Evolutionary conservation across 2,329 filamentous ascomycete species (phyloP).

Genomic region (Pezicula carpinea): DNA sequence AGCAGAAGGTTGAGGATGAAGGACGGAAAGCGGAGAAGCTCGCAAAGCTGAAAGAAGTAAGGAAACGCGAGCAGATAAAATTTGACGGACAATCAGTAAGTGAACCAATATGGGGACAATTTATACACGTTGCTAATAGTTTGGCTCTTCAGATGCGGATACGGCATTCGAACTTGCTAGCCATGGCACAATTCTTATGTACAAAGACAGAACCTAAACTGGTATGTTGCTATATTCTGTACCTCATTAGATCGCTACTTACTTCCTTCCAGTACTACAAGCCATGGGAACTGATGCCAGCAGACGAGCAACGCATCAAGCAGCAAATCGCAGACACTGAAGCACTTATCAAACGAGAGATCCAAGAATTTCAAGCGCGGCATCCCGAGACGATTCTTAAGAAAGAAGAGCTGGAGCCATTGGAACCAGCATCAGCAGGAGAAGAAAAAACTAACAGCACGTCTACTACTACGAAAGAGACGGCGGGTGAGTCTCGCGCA

Average conservation of each 20-base stretch:
- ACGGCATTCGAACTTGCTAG: constrained; percentile 67
- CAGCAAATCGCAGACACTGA: constrained; percentile 65
- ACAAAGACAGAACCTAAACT: constrained; percentile 69
- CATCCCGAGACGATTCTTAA: constrained; percentile 26
- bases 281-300: constrained; percentile 68
- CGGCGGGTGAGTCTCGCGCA: constrained; percentile 39
- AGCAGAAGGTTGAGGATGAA: constrained; percentile 68
- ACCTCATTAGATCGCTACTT: constrained; percentile 9
- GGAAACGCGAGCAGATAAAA: constrained; percentile 65
- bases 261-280: constrained; percentile 65
- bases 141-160: constrained; percentile 46
- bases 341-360: constrained; percentile 58
- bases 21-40: constrained; percentile 61
- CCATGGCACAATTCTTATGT: constrained; percentile 66
- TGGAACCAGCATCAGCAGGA: constrained; percentile 12
- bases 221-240: constrained; percentile 47
- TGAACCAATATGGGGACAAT: constrained; percentile 16
- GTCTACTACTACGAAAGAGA: constrained; percentile 28
- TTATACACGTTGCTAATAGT: constrained; percentile 3
- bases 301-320: constrained; percentile 67
- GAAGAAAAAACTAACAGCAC: constrained; percentile 23
- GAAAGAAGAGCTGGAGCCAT: constrained; percentile 13
- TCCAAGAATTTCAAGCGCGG: constrained; percentile 53
- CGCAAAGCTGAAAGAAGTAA: constrained; percentile 54
- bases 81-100: constrained; percentile 75